Evolutionary conservation across 352 stramenopile genomes (phyloP).

Genomic region (Blastocystis sp.): DNA sequence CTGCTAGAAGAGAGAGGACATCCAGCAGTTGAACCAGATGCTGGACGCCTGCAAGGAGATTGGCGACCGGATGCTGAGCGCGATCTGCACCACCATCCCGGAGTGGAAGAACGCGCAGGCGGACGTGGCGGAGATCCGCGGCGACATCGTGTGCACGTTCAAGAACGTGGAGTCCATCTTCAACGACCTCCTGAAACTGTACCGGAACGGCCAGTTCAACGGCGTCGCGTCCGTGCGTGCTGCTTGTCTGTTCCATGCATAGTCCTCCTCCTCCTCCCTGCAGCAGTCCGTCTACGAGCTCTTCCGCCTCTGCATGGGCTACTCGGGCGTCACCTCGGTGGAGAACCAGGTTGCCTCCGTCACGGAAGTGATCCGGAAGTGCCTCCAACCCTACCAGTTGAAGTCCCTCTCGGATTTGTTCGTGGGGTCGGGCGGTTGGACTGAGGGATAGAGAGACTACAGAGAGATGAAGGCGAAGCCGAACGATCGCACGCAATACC

Average conservation of each 20-base stretch:
- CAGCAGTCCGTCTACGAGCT: too few relatives aligned
- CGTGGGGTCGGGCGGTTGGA: too few relatives aligned
- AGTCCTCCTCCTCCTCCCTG: too few relatives aligned
- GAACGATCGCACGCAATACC: too few relatives aligned
- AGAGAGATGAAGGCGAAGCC: too few relatives aligned
- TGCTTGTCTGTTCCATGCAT: neutral
- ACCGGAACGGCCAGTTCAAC: neutral
- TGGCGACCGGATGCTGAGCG: constrained; percentile 2
- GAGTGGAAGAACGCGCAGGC: neutral
- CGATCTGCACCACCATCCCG: constrained; percentile 36
- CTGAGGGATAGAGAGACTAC: too few relatives aligned
- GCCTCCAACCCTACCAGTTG: neutral
- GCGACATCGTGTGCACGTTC: constrained; percentile 10
- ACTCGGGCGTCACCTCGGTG: neutral
- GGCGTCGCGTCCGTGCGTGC: neutral
- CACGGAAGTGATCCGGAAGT: too few relatives aligned
- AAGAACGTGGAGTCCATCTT: constrained; percentile 27
- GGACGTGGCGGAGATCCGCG: constrained; percentile 4
- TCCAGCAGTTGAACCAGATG: neutral
- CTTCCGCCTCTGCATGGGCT: neutral
- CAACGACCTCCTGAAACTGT: neutral
- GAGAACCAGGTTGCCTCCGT: neutral
- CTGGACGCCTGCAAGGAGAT: constrained; percentile 9
- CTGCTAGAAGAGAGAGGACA: neutral
- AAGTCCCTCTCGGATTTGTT: too few relatives aligned